Evolutionary conservation across 2,329 filamentous ascomycete species (phyloP).

Genomic region (Monilinia polystroma): DNA sequence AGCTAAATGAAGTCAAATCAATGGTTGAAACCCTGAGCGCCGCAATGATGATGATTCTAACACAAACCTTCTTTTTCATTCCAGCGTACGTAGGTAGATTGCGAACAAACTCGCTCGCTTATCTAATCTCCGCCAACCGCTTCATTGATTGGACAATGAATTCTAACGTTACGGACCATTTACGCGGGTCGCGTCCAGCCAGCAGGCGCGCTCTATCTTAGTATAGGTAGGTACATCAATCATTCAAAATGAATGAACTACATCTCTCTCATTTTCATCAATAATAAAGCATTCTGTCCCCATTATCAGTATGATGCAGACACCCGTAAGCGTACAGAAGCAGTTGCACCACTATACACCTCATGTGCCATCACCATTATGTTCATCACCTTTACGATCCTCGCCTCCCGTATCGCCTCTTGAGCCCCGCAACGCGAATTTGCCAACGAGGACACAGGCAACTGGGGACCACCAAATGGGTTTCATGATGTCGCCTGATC

Average conservation of each 20-base stretch:
- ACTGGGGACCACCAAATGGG: not conserved
- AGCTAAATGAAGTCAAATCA: not conserved
- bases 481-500: constrained; percentile 17
- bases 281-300: not conserved
- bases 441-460: not conserved
- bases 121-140: not conserved
- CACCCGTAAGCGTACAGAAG: constrained; percentile 17
- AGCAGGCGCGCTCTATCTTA: not conserved
- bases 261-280: not conserved
- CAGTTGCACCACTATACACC: constrained; percentile 20
- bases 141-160: constrained; percentile 1
- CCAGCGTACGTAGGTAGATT: too few species aligned
- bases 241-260: not conserved
- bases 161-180: not conserved
- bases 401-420: constrained; percentile 23
- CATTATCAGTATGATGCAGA: constrained; percentile 22
- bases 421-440: constrained; percentile 10
- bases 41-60: not conserved
- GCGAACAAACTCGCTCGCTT: not conserved
- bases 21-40: too few species aligned
- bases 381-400: constrained; percentile 20
- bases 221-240: not conserved
- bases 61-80: not conserved
- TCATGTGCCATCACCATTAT: constrained; percentile 23
- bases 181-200: constrained; percentile 3